Percentiles rank a stretch among this genome's conserved stretches.
phyloP scores from a whole-genome alignment of 2,329 filamentous ascomycete species.

The Epicoccum sorghinum region DNA sequence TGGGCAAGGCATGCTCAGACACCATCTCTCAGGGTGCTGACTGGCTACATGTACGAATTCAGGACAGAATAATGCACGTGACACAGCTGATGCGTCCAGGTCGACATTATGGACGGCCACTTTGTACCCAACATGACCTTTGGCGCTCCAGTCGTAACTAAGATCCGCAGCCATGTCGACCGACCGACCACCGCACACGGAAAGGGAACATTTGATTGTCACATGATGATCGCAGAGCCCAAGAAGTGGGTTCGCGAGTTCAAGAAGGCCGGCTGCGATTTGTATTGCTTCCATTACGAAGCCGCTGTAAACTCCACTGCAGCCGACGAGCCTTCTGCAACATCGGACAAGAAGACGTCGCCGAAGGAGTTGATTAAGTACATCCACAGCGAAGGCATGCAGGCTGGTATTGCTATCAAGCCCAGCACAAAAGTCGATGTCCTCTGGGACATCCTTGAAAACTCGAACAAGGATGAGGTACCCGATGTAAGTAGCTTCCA shows the following conservation, averaged over 20 bases:
- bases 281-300: conserved; percentile 99
- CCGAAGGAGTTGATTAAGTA: conserved; percentile 86
- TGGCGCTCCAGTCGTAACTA: conserved; percentile 91
- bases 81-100: conserved; percentile 74
- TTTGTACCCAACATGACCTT: conserved; percentile 99
- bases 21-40: conserved; percentile 85
- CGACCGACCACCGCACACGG: conserved; percentile 71
- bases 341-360: conserved; percentile 73
- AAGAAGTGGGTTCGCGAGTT: conserved; percentile 99
- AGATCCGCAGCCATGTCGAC: conserved; percentile 86
- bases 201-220: conserved; percentile 96
- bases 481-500: conserved; percentile 75
- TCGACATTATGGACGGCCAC: conserved; percentile 98
- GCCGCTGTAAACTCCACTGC: conserved; percentile 84
- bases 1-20: conserved; percentile 83
- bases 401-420: conserved; percentile 95
- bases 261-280: conserved; percentile 88
- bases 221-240: conserved; percentile 99
- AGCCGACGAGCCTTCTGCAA: conserved; percentile 76
- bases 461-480: conserved; percentile 71
- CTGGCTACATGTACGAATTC: conserved; percentile 47
- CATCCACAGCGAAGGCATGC: conserved; percentile 86
- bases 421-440: conserved; percentile 90
- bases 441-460: conserved; percentile 86
- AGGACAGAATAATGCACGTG: conserved; percentile 1